Evolutionary conservation across 768 basidiomycete species (phyloP).

Genomic region (Antrodiella citrinella): DNA sequence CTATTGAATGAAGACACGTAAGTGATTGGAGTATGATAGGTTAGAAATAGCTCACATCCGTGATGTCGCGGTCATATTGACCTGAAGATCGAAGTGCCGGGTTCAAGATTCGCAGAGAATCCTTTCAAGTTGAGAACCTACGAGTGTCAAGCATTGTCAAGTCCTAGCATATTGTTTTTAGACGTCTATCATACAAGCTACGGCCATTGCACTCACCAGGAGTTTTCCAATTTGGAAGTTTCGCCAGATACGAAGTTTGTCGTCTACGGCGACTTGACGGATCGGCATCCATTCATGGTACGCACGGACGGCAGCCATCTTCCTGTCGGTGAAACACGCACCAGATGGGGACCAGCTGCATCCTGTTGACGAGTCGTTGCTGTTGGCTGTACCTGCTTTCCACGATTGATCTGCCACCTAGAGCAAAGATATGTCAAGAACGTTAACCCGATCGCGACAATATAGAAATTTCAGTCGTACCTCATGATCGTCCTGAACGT

Average conservation of each 20-base stretch:
- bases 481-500: conserved; percentile 43
- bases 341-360: conserved; percentile 44
- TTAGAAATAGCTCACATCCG: conserved; percentile 45
- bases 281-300: conserved; percentile 62
- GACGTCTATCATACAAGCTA: too few relatives aligned
- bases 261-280: conserved; percentile 44
- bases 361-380: conserved; percentile 43
- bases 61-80: conserved; percentile 50
- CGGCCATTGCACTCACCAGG: conserved; percentile 21
- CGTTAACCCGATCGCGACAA: too few relatives aligned
- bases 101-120: too few relatives aligned
- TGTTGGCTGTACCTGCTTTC: conserved; percentile 48
- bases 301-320: conserved; percentile 48
- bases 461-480: conserved; percentile 18
- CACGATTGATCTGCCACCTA: conserved; percentile 49
- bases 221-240: conserved; percentile 58
- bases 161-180: conserved; percentile 23
- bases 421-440: conserved; percentile 8
- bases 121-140: conserved; percentile 19
- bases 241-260: conserved; percentile 53
- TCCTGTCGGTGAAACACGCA: conserved; percentile 52
- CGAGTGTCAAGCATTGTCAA: conserved; percentile 58
- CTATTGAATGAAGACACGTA: conserved; percentile 16
- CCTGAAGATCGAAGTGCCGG: conserved; percentile 22
- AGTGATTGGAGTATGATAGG: neutral